Base-by-base conservation (phyloP, 805 yeast genomes). In the Pichia thaimueangensis region DNA sequence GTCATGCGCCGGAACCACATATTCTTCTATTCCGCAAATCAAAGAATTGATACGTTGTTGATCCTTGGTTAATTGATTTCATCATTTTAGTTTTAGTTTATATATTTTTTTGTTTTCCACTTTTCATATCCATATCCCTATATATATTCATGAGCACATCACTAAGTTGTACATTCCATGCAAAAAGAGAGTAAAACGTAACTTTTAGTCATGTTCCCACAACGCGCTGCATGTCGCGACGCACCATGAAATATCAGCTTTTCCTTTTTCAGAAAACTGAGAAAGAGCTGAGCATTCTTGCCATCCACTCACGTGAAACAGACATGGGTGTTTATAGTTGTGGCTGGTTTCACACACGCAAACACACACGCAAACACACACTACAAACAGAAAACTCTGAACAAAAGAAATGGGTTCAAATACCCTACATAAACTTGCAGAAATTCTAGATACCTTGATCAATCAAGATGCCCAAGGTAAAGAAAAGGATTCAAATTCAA, bases 1-100 rank as follows among this genome's bases (percentile, higher is more conserved):
- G 96, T 32, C 98, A 93, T 62, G 85, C 97, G 1, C 99, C 99
- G 34, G 99, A 93, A 64, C 99, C 99, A 21, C 98, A 93, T 60
- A 93, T 93, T 47, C 68, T 93, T 48, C 70, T 93, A 47, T 93
- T 93, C 67, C 83, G 84, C 64, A 74, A 89, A 56, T 76, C 85
- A 16, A 59, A 57, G 39, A 48, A 54, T 22, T 45, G 32, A 36
- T 13, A 5, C 9, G n/a, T 17, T 32, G 11, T 9, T 30, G 9
- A n/a, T 8, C 7, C 7, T 30, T 30, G 32, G 11, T 24, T n/a
- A 28, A 28, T 28, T n/a, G 6, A 27, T 11, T 9, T 9, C 6
- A 9, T 27, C 6, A 28, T 28, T 28, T n/a, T n/a, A 8, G 13
- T 25, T 4, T 8, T 25, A 8, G 6, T 11, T 25, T 11, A 25